These are phyloP conservation scores for Coprinopsis marcescibilis DNA, from an alignment of 768 basidiomycete species.

Conservation along the genomic window DNA sequence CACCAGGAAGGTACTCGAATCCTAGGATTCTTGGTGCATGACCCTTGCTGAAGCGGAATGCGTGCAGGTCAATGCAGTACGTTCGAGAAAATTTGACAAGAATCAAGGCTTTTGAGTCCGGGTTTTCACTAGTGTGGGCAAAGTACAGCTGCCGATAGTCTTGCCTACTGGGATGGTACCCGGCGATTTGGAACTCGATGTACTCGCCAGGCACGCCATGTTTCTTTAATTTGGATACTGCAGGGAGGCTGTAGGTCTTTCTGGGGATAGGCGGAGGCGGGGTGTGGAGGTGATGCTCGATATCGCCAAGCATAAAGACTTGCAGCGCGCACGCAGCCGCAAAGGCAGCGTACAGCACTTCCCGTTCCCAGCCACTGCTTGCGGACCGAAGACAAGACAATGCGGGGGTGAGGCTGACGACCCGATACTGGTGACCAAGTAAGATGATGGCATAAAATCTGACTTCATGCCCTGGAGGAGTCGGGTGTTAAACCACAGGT, in stretches of 20 bases:
- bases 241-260: background rate
- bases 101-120: too few relatives aligned
- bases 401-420: constrained; percentile 17
- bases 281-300: background rate
- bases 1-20: constrained; percentile 22
- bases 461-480: constrained; percentile 12
- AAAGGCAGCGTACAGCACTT: constrained; percentile 11
- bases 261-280: constrained; percentile 8
- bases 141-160: constrained; percentile 9
- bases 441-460: constrained; percentile 17
- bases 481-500: constrained; percentile 11
- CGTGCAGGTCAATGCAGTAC: constrained; percentile 19
- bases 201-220: constrained; percentile 6
- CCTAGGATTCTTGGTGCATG: constrained; percentile 20
- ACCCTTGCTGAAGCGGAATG: constrained; percentile 15
- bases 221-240: constrained; percentile 7
- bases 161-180: constrained; percentile 4
- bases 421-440: constrained; percentile 15
- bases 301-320: constrained; percentile 10
- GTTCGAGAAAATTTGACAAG: constrained; percentile 19
- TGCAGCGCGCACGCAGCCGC: constrained; percentile 16
- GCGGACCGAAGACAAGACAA: constrained; percentile 17
- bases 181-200: constrained; percentile 11
- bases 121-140: background rate
- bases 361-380: constrained; percentile 4